These are phyloP conservation scores for Yamadazyma diddensiae DNA, from an alignment of 1,139 yeast species.

Conservation along the genomic window DNA sequence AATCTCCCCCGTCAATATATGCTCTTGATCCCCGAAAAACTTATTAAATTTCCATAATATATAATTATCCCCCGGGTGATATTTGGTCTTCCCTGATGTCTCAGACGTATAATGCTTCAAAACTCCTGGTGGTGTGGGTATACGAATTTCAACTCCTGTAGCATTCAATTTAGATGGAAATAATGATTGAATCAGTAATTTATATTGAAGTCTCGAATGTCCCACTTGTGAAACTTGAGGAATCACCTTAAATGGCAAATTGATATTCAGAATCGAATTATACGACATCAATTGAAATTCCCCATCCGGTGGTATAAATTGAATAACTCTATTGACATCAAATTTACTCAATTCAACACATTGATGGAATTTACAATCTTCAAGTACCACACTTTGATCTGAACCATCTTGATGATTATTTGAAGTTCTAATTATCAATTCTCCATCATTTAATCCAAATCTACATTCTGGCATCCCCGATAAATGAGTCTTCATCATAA, in stretches of 20 bases:
- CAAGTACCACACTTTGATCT: slow-evolving; percentile 47
- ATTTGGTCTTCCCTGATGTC: slow-evolving; percentile 68
- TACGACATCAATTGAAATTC: slow-evolving; percentile 85
- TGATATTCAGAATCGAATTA: slow-evolving; percentile 51
- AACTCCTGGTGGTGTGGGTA: slow-evolving; percentile 72
- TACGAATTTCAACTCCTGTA: slow-evolving; percentile 56
- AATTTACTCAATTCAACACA: slow-evolving; percentile 82
- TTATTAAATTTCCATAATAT: slow-evolving; percentile 72
- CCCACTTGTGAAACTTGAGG: slow-evolving; percentile 60
- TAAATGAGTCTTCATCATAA: slow-evolving; percentile 68
- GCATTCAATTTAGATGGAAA: slow-evolving; percentile 64
- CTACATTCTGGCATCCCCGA: slow-evolving; percentile 73
- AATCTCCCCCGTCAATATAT: slow-evolving; percentile 50
- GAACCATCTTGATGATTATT: not conserved
- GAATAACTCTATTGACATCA: slow-evolving; percentile 75
- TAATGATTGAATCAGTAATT: slow-evolving; percentile 58
- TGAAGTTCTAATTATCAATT: slow-evolving; percentile 18
- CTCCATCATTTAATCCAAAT: slow-evolving; percentile 57
- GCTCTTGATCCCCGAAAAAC: slow-evolving; percentile 66
- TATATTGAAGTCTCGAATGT: slow-evolving; percentile 48
- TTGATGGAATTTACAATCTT: slow-evolving; percentile 87
- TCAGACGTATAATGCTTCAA: slow-evolving; percentile 47
- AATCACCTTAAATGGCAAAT: slow-evolving; percentile 69
- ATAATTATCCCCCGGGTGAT: slow-evolving; percentile 61
- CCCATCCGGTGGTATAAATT: slow-evolving; percentile 93